These are phyloP conservation scores for Castanea mollissima DNA, from an alignment of 306 rosid genomes.

Conservation along the genomic window DNA sequence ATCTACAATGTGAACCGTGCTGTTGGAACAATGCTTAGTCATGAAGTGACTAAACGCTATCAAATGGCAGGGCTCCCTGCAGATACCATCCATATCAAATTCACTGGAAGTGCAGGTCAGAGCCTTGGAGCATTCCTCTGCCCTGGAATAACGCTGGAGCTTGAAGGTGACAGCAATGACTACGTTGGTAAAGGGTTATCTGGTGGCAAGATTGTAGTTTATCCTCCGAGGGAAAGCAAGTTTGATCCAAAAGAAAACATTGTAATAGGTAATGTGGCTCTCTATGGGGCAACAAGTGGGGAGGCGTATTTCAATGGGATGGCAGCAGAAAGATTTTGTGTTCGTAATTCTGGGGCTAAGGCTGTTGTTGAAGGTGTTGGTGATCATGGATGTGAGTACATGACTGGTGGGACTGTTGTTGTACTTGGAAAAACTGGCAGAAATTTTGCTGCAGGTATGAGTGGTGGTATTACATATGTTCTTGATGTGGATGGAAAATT, in stretches of 20 bases:
- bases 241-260: conserved; percentile 94
- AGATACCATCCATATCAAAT: conserved; percentile 82
- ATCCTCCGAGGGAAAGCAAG: conserved; percentile 79
- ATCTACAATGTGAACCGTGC: conserved; percentile 81
- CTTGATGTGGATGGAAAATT: conserved; percentile 74
- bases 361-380: conserved; percentile 99
- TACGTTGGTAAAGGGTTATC: conserved; percentile 97
- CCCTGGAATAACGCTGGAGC: conserved; percentile 89
- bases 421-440: conserved; percentile 96
- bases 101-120: conserved; percentile 94
- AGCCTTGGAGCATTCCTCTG: conserved; percentile 99
- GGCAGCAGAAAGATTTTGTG: conserved; percentile 99
- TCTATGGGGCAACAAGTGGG: conserved; percentile 91
- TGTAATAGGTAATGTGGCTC: conserved; percentile 92
- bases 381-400: conserved; percentile 98
- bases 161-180: conserved; percentile 98
- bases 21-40: conserved; percentile 99
- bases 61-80: conserved; percentile 83
- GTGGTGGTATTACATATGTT: conserved; percentile 94
- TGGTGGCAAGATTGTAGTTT: conserved; percentile 89
- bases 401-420: conserved; percentile 97
- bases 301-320: conserved; percentile 98
- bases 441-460: conserved; percentile 99
- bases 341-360: conserved; percentile 94
- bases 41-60: conserved; percentile 88